Conservation (phyloP, 129 eudicot genomes). For the Logfia minima region DNA sequence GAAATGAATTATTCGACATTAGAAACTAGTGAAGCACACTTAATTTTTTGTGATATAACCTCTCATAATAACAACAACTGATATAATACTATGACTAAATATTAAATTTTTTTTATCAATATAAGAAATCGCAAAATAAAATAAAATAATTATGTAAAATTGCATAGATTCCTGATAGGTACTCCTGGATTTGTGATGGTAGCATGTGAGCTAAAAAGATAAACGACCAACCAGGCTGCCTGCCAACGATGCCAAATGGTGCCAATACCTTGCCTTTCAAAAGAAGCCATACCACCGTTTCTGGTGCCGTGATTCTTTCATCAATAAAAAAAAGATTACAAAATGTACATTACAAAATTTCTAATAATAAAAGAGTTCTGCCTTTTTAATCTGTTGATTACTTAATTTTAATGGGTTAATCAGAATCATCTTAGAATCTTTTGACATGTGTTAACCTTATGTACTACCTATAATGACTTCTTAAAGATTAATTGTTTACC, state of each 20-base stretch:
- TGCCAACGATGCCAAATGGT: slow-evolving; percentile 37
- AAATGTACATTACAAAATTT: no score
- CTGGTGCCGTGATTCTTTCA: slow-evolving; percentile 23
- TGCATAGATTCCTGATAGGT: not conserved
- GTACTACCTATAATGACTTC: not conserved
- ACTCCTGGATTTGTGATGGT: not conserved
- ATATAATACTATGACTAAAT: no score
- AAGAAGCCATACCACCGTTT: slow-evolving; percentile 16
- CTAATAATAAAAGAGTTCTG: no score
- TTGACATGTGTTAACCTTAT: not conserved
- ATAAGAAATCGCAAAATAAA: not conserved
- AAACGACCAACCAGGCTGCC: slow-evolving; percentile 27
- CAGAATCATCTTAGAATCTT: not conserved
- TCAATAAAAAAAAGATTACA: not conserved
- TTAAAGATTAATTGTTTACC: not conserved
- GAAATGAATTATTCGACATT: no score
- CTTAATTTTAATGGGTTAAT: not conserved
- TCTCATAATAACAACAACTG: no score
- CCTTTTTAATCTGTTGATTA: no score
- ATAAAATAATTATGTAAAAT: not conserved
- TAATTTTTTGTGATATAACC: no score
- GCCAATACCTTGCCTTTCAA: slow-evolving; percentile 23
- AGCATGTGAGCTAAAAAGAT: slow-evolving; percentile 17
- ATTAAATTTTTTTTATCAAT: not conserved
- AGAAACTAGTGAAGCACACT: not conserved